Evolutionary conservation across 176 grass and related monocot species (phyloP), one percentile per base, ranked within the genome.

Genomic region (Alopecurus myosuroides): DNA sequence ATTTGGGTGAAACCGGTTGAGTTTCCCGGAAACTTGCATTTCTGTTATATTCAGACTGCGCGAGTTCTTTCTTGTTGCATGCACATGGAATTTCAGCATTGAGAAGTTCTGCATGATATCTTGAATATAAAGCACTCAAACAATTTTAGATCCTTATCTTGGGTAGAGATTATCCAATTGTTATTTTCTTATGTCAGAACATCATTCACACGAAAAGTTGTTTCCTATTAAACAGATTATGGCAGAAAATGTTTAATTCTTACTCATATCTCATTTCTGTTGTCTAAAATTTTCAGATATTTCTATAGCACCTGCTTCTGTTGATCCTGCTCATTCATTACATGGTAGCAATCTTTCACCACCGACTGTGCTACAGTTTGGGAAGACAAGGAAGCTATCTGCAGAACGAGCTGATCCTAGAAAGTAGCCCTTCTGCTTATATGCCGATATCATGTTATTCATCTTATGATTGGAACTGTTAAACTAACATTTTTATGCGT

Each of bases 311-410:
- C 87, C 85, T 87, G 66, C 85, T 85, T 98, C 89, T 52, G 76
- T 89, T 68, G 92, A 92, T 79, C 86, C 74, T 76, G 80, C 89
- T 80, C 83, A 94, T 57, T 84, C 76, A 28, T 84, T 88, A 90
- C 81, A 90, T 77, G 91, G 82, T 55, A 90, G 65, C 75, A 95
- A 88, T 88, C 82, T 92, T 79, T 80, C 83, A 65, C 87, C 89
- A 71, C 91, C 79, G 22, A 92, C 86, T 74, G 86, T 98, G 30
- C 83, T 98, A 33, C 91, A 98, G 62, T 98, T 98, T 92, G 89
- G 90, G 31, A 98, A 98, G 89, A 95, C 88, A 36, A 91, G 91
- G 79, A 98, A 95, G 81, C 69, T 95, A 85, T 94, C 93, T 89
- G 78, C 73, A 36, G 91, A 98, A 77, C 81, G 89, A 86, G 75